phyloP scores from a whole-genome alignment of 2,329 filamentous ascomycete species.

The Plectosphaerella sp. region DNA sequence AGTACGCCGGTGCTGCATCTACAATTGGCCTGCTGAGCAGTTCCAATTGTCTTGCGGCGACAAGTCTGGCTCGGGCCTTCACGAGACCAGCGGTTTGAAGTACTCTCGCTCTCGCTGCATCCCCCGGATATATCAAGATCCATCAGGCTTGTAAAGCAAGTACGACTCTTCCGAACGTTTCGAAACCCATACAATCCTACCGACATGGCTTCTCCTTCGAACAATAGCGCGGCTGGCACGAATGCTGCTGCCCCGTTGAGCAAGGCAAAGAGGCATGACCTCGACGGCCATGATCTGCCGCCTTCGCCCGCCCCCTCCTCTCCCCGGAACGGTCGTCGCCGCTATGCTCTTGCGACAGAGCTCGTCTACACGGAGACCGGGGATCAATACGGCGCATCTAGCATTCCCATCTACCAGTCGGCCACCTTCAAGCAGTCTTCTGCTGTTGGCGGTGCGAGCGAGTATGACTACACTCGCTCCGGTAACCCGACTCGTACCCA shows the following conservation, averaged over 20 bases:
- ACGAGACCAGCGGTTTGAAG: slow-evolving; percentile 14
- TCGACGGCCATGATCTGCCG: slow-evolving; percentile 80
- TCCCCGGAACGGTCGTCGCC: slow-evolving; percentile 72
- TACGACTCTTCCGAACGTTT: slow-evolving; percentile 14
- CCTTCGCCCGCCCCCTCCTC: slow-evolving; percentile 92
- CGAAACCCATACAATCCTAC: not conserved
- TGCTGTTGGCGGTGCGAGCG: slow-evolving; percentile 69
- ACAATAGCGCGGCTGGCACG: slow-evolving; percentile 3
- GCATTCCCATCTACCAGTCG: slow-evolving; percentile 96
- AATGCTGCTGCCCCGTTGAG: slow-evolving; percentile 4
- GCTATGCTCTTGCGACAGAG: slow-evolving; percentile 93
- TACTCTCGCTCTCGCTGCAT: not conserved
- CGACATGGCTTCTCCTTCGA: slow-evolving; percentile 10
- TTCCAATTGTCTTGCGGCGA: slow-evolving; percentile 13
- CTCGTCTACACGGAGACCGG: slow-evolving; percentile 93
- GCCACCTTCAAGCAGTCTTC: slow-evolving; percentile 96
- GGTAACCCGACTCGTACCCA: slow-evolving; percentile 96
- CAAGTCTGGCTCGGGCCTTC: slow-evolving; percentile 12
- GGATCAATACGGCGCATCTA: slow-evolving; percentile 96
- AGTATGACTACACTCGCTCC: slow-evolving; percentile 98
- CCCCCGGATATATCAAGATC: not conserved
- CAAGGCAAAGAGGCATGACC: slow-evolving; percentile 60
- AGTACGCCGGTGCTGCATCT: slow-evolving; percentile 15
- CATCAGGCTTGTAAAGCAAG: too few relatives aligned
- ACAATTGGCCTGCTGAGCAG: slow-evolving; percentile 13